Evolutionary conservation across 495 filamentous ascomycete species (phyloP), one percentile per base, ranked within the genome.

Genomic region (Paragyromitra xinjiangensis): DNA sequence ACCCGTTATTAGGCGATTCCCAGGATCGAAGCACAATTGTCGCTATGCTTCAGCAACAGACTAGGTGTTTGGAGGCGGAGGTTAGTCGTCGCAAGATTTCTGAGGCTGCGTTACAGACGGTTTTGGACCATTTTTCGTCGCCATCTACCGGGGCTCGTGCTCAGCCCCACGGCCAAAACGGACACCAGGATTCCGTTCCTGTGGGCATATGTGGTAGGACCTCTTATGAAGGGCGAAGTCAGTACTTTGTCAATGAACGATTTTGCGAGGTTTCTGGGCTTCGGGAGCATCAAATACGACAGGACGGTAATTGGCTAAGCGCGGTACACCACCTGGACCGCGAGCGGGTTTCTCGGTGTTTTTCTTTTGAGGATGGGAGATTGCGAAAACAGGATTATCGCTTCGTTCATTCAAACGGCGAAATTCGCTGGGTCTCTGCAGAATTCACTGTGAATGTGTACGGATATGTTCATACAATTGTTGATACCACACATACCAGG

Each of bases 21-120:
- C 75, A 81, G 12, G 78, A 81, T 51, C 74, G 73, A 58, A 70
- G 64, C 42, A 82, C 75, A n/a, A 63, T 80, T 37, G 64, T 82
- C 16, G 81, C 81, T 9, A 82, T 82, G 80, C 80, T 82, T 58
- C 80, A 82, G 68, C 80, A 82, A 64, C 81, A 81, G 42, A 82
- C 75, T 37, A 76, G 80, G 48, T 73, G 80, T 44, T 69, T 82
- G 63, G 75, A 81, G 64, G 80, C 76, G 51, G 80, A 82, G 53
- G 69, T 75, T 51, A 58, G 55, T 64, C 75, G 76, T 39, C 69
- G 80, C 40, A 78, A 77, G 34, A 78, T 78, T 16, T 73, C 80
- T 19, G 80, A 82, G 42, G 53, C 66, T 40, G 75, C 75, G 29
- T 63, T 82, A n/a, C 76, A 78, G 50, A 61, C 71, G 11, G 70